These are phyloP conservation scores for Apiospora saccharicola DNA, from an alignment of 2,329 filamentous ascomycete genomes.

Conservation along the genomic window DNA sequence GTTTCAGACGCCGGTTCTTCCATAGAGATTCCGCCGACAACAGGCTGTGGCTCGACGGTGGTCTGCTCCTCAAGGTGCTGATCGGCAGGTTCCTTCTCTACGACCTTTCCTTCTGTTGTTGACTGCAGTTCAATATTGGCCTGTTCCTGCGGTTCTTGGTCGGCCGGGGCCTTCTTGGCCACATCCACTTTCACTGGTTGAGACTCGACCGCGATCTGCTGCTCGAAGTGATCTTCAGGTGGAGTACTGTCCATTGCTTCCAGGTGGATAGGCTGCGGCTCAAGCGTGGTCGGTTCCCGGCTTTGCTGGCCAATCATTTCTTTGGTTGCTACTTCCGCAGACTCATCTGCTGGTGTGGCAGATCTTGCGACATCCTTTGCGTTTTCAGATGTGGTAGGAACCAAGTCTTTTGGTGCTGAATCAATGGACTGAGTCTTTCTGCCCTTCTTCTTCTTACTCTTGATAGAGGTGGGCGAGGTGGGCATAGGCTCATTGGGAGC, in stretches of 20 bases:
- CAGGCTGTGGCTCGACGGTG: not conserved
- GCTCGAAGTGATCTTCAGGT: not conserved
- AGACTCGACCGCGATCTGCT: not conserved
- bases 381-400: not conserved
- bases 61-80: slow-evolving; percentile 10
- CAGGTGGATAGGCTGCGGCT: not conserved
- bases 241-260: not conserved
- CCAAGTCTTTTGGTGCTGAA: not conserved
- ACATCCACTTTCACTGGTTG: not conserved
- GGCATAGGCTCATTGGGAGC: slow-evolving; percentile 29
- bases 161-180: not conserved
- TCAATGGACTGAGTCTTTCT: not conserved
- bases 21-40: not conserved
- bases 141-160: not conserved
- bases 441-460: slow-evolving; percentile 28
- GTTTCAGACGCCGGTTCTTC: not conserved
- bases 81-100: not conserved
- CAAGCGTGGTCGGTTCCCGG: not conserved
- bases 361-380: not conserved
- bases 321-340: not conserved
- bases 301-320: not conserved
- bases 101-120: not conserved
- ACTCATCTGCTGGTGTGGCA: not conserved
- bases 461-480: slow-evolving; percentile 41
- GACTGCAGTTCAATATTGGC: not conserved